Percentiles rank a stretch among this genome's conserved stretches.
phyloP scores from a whole-genome alignment of 306 rosid genomes.

The Comarum palustre region DNA sequence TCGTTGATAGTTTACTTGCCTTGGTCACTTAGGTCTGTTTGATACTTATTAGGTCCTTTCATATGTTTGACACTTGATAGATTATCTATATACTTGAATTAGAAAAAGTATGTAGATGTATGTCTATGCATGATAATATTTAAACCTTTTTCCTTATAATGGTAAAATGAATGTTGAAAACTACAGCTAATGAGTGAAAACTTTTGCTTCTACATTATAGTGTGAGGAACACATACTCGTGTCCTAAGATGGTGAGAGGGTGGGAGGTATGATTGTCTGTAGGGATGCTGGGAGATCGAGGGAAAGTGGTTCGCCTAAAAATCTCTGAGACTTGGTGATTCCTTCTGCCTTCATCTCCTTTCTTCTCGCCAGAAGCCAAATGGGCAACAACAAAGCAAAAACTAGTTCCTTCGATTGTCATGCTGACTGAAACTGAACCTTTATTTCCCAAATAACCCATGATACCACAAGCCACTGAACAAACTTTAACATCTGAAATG shows the following conservation, averaged over 20 bases:
- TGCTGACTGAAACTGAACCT: constrained; percentile 81
- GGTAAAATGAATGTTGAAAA: background rate
- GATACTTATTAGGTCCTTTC: background rate
- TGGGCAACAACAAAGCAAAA: constrained; percentile 87
- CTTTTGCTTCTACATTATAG: background rate
- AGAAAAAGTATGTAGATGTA: background rate
- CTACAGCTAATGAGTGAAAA: background rate
- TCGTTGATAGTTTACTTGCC: background rate
- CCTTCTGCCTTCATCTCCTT: constrained; percentile 73
- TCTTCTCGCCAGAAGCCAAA: constrained; percentile 86
- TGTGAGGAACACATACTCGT: constrained; percentile 63
- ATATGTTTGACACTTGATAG: background rate
- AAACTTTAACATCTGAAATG: constrained; percentile 70
- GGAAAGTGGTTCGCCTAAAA: constrained; percentile 64
- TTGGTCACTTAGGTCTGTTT: background rate
- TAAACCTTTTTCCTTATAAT: background rate
- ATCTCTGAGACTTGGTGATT: constrained; percentile 76
- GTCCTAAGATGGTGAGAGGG: constrained; percentile 80
- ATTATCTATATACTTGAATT: background rate
- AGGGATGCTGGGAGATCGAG: constrained; percentile 32
- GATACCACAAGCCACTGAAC: constrained; percentile 89
- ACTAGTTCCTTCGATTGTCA: constrained; percentile 89
- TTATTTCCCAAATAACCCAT: constrained; percentile 97
- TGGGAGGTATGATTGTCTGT: constrained; percentile 33
- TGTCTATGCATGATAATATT: background rate